Conservation (phyloP, 2,329 filamentous ascomycete species). For the Orbilia oligospora region DNA sequence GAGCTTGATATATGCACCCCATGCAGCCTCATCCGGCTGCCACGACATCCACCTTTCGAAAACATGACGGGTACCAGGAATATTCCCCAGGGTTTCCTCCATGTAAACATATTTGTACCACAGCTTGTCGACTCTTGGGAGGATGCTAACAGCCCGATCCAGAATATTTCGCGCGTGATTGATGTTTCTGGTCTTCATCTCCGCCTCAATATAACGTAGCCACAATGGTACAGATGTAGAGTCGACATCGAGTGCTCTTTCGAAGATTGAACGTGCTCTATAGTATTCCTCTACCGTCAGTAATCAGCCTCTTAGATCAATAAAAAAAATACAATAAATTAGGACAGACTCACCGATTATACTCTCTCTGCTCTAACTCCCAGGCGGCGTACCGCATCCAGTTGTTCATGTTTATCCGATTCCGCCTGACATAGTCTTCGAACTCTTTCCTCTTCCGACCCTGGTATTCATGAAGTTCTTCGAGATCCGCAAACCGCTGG, state of each 20-base stretch:
- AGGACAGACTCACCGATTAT: conserved; percentile 70
- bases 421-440: conserved; percentile 96
- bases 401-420: conserved; percentile 96
- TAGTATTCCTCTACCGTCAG: conserved; percentile 43
- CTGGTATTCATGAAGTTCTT: conserved; percentile 98
- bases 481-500: conserved; percentile 93
- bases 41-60: conserved; percentile 99
- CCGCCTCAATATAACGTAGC: conserved; percentile 93
- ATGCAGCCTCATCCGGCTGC: conserved; percentile 96
- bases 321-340: neutral
- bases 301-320: conserved; percentile 53
- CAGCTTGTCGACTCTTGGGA: conserved; percentile 92
- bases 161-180: conserved; percentile 96
- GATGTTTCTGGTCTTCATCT: conserved; percentile 96
- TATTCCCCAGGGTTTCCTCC: conserved; percentile 97
- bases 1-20: conserved; percentile 95
- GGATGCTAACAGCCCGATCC: conserved; percentile 91
- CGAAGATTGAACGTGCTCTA: conserved; percentile 91
- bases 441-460: conserved; percentile 96
- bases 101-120: conserved; percentile 99
- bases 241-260: conserved; percentile 92
- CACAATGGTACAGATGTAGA: conserved; percentile 87
- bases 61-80: conserved; percentile 90
- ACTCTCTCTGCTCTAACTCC: conserved; percentile 99
- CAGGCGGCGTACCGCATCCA: conserved; percentile 98